phyloP scores from a whole-genome alignment of 1,139 yeast genomes.

The Pichia sp. region DNA sequence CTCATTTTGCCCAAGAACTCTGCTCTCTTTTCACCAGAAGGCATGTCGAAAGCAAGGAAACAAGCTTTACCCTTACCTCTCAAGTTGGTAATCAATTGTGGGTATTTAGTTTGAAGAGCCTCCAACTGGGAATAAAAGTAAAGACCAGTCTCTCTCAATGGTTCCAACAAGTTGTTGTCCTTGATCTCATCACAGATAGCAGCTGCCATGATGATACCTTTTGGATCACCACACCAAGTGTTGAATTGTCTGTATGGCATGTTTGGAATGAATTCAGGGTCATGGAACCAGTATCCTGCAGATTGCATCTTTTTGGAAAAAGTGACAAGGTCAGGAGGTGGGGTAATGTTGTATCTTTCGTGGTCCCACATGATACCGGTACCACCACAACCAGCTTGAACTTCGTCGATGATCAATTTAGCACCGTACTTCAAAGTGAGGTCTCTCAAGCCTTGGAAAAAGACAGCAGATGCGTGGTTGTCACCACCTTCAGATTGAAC shows the following conservation, averaged over 20 bases:
- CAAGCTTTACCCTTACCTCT: conserved; percentile 77
- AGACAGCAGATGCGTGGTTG: conserved; percentile 69
- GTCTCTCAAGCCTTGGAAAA: conserved; percentile 75
- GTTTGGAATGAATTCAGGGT: conserved; percentile 66
- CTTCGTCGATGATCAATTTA: conserved; percentile 74
- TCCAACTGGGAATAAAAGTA: conserved; percentile 55
- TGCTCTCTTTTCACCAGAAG: conserved; percentile 51
- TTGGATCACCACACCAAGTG: conserved; percentile 91
- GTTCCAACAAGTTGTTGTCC: conserved; percentile 53
- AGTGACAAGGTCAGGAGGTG: conserved; percentile 78
- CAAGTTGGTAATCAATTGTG: conserved; percentile 47
- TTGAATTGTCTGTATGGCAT: conserved; percentile 78
- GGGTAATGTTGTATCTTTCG: conserved; percentile 68
- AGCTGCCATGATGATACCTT: conserved; percentile 67
- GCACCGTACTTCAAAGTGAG: conserved; percentile 64
- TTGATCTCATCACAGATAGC: conserved; percentile 62
- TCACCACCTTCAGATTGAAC: conserved; percentile 88
- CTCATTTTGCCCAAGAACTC: conserved; percentile 54
- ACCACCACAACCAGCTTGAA: conserved; percentile 84
- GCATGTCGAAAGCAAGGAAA: conserved; percentile 73
- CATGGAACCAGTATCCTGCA: conserved; percentile 76
- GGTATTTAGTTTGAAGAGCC: conserved; percentile 48
- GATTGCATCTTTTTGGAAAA: conserved; percentile 84
- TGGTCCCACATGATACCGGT: conserved; percentile 86
- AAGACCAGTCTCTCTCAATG: conserved; percentile 57